A percentile compares a stretch with the other conserved stretches of the same genome.
These are phyloP conservation scores for Ustanciosporium gigantosporum DNA, from an alignment of 1,284 basidiomycete species.

Conservation along the genomic window DNA sequence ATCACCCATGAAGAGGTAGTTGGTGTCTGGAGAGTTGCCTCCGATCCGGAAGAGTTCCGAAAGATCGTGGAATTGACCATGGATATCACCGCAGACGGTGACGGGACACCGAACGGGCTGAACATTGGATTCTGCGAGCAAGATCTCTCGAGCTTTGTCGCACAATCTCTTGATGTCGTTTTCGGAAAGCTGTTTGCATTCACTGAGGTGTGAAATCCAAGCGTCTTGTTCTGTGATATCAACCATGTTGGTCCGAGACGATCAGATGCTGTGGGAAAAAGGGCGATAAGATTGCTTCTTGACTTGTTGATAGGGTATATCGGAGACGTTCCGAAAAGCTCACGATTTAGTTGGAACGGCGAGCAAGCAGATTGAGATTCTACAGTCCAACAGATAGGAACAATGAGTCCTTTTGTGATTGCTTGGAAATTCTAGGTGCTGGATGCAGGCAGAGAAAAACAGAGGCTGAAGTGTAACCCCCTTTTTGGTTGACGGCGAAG, in stretches of 20 bases:
- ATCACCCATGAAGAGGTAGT: conserved; percentile 99
- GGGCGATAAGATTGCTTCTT: not conserved
- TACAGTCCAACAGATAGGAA: too few relatives aligned
- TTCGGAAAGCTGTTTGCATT: conserved; percentile 97
- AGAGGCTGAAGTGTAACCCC: too few relatives aligned
- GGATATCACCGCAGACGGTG: conserved; percentile 73
- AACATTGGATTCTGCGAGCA: conserved; percentile 70
- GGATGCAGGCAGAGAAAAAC: too few relatives aligned
- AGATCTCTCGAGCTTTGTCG: conserved; percentile 97
- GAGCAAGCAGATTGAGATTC: too few relatives aligned
- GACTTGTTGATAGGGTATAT: too few relatives aligned
- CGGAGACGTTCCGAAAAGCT: too few relatives aligned
- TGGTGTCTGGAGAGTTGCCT: conserved; percentile 98
- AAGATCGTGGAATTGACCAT: conserved; percentile 95
- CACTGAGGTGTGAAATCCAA: conserved; percentile 95
- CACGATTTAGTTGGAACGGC: too few relatives aligned
- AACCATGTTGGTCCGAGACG: conserved; percentile 52
- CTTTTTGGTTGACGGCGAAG: too few relatives aligned
- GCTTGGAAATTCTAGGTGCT: too few relatives aligned
- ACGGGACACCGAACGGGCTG: conserved; percentile 89
- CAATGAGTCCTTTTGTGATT: too few relatives aligned
- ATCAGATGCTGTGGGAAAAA: not conserved
- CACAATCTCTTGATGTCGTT: conserved; percentile 95
- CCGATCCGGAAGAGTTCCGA: conserved; percentile 99
- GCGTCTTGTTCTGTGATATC: conserved; percentile 59